Evolutionary conservation across 257 asterid genomes (phyloP).

Genomic region (Solanum etuberosum): DNA sequence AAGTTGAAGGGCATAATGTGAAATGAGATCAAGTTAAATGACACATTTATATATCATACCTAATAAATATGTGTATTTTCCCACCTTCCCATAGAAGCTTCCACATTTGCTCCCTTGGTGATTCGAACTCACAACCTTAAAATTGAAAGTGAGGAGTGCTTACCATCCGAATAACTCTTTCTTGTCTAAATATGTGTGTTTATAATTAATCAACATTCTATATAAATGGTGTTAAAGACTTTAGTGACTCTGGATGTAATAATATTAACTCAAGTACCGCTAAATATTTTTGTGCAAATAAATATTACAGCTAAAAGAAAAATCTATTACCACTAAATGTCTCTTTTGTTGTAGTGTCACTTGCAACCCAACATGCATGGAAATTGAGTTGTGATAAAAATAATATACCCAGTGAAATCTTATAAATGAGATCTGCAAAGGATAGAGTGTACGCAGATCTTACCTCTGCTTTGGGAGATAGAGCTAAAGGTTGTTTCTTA

Average conservation of each 20-base stretch:
- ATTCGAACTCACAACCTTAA: not conserved
- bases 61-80: too few relatives aligned
- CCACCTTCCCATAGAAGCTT: not conserved
- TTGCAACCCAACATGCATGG: not conserved
- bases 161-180: not conserved
- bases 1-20: too few relatives aligned
- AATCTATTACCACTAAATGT: not conserved
- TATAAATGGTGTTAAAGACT: not conserved
- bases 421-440: accelerated
- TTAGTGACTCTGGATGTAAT: accelerated
- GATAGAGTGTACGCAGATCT: accelerated
- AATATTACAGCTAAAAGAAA: not conserved
- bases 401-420: not conserved
- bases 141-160: too few relatives aligned
- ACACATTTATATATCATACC: not conserved
- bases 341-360: not conserved
- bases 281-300: not conserved
- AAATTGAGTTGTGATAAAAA: not conserved
- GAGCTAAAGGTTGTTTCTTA: not conserved
- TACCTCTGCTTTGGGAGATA: not conserved
- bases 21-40: not conserved
- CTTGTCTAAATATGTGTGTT: not conserved
- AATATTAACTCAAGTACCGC: accelerated
- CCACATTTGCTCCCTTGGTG: not conserved
- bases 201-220: not conserved